phyloP scores from a whole-genome alignment of 176 grass and related monocot species.

The Typha latifolia region DNA sequence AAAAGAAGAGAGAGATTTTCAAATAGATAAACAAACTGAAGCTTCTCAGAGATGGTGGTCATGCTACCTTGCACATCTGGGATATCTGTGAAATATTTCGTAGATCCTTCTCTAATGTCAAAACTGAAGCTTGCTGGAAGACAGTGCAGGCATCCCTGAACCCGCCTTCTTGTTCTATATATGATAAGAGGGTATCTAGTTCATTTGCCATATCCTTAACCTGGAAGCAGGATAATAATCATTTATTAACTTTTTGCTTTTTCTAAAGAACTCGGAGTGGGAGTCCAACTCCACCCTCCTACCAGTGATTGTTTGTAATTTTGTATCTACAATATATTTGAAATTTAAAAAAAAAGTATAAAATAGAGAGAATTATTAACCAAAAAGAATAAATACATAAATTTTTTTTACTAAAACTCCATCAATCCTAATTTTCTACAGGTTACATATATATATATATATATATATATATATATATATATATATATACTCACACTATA shows the following conservation, averaged over 20 bases:
- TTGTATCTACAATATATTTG: no score
- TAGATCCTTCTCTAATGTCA: conserved; percentile 46
- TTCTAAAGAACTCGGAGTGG: not conserved
- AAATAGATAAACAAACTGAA: not conserved
- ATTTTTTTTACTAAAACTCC: no score
- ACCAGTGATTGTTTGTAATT: no score
- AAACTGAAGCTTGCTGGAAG: conserved; percentile 57
- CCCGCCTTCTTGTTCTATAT: conserved; percentile 78
- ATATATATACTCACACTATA: no score
- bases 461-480: no score
- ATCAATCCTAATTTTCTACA: no score
- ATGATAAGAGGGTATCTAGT: conserved; percentile 53
- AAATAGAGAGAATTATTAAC: no score
- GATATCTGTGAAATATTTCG: conserved; percentile 52
- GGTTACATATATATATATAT: no score
- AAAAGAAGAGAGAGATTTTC: no score
- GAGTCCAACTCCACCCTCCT: no score
- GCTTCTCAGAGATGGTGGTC: conserved; percentile 3
- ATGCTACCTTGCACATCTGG: conserved; percentile 57
- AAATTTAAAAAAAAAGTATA: no score
- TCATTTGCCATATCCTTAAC: conserved; percentile 75
- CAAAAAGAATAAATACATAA: no score
- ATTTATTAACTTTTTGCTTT: not conserved
- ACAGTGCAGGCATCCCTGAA: conserved; percentile 70
- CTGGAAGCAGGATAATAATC: conserved; percentile 20